Evolutionary conservation across 2,329 filamentous ascomycete species (phyloP).

Genomic region (Phoma sp.): DNA sequence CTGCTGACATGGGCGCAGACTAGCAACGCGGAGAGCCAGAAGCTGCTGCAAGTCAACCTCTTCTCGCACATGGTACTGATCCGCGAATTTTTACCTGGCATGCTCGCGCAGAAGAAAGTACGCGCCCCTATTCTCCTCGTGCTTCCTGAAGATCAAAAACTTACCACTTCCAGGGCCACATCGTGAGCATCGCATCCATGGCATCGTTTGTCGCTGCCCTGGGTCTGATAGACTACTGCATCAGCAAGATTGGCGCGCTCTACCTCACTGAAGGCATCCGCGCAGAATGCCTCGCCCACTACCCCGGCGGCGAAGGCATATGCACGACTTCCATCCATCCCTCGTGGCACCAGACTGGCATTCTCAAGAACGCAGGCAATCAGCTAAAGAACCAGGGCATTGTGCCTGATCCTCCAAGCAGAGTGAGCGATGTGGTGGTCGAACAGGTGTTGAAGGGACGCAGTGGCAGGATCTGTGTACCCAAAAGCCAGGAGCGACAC

Average conservation of each 20-base stretch:
- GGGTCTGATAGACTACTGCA: conserved; percentile 37
- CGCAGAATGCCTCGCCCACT: conserved; percentile 33
- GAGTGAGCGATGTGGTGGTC: conserved; percentile 31
- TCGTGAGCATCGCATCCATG: conserved; percentile 40
- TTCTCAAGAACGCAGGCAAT: conserved; percentile 26
- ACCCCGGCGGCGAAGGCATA: conserved; percentile 33
- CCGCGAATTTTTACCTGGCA: conserved; percentile 39
- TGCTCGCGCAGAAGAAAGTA: conserved; percentile 34
- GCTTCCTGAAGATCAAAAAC: too few species aligned
- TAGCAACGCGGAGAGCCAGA: conserved; percentile 33
- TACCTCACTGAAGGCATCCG: conserved; percentile 40
- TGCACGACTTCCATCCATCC: conserved; percentile 40
- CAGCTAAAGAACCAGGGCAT: conserved; percentile 23
- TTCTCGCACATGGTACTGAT: conserved; percentile 37
- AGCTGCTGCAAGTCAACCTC: conserved; percentile 40
- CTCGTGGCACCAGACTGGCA: conserved; percentile 34
- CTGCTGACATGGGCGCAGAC: conserved; percentile 20
- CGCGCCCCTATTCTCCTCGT: too few species aligned
- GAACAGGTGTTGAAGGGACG: conserved; percentile 32
- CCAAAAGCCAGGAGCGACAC: conserved; percentile 20
- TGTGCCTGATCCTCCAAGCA: conserved; percentile 22
- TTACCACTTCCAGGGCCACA: conserved; percentile 24
- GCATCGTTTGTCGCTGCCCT: conserved; percentile 33
- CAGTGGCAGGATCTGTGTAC: conserved; percentile 33
- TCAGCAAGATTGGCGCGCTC: conserved; percentile 37